Evolutionary conservation across 1,139 yeast species (phyloP).

Genomic region (Lodderomyces pseudojiufengensis): DNA sequence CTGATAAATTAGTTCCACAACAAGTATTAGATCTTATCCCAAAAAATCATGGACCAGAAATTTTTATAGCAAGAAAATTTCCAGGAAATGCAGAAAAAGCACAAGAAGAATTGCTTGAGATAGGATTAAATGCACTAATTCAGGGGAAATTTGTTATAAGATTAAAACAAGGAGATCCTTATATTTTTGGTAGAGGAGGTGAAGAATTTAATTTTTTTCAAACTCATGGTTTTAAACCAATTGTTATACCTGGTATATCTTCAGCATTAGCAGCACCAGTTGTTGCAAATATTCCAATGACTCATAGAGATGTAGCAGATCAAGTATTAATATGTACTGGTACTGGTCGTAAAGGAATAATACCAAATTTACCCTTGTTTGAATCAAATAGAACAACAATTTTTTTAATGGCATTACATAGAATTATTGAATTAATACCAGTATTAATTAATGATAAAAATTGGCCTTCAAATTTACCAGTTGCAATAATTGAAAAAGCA

Average conservation of each 20-base stretch:
- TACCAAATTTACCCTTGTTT: conserved; percentile 77
- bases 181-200: conserved; percentile 95
- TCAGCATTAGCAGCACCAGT: conserved; percentile 90
- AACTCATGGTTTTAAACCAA: conserved; percentile 63
- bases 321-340: conserved; percentile 94
- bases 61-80: conserved; percentile 87
- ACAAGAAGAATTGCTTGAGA: conserved; percentile 71
- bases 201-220: conserved; percentile 77
- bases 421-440: conserved; percentile 66
- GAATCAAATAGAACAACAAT: conserved; percentile 74
- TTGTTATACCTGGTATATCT: conserved; percentile 83
- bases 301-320: conserved; percentile 90
- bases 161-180: conserved; percentile 95
- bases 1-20: conserved; percentile 91
- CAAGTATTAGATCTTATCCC: conserved; percentile 83
- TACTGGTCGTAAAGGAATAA: conserved; percentile 82
- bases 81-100: conserved; percentile 97
- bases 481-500: conserved; percentile 86
- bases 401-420: conserved; percentile 86
- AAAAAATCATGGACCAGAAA: conserved; percentile 49
- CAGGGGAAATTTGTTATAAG: conserved; percentile 79
- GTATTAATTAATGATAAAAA: conserved; percentile 47
- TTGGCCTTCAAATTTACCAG: conserved; percentile 76
- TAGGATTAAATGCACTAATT: conserved; percentile 63
- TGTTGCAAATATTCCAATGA: conserved; percentile 81